phyloP scores from a whole-genome alignment of 2,329 filamentous ascomycete species.

The Cephalotrichum gorgonifer region DNA sequence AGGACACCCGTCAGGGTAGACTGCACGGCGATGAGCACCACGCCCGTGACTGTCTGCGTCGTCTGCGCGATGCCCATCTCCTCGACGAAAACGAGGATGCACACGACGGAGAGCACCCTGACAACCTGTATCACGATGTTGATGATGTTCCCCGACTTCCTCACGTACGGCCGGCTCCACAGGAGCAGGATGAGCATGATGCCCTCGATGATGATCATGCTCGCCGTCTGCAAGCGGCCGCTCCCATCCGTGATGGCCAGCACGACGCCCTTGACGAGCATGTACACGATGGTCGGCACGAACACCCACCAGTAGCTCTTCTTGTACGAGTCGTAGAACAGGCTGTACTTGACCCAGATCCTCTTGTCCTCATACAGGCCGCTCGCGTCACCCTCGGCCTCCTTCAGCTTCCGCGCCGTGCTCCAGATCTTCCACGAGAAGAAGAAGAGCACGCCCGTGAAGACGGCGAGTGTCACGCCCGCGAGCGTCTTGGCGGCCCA shows the following conservation, averaged over 20 bases:
- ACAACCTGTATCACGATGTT: slow-evolving; percentile 88
- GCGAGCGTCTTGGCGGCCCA: slow-evolving; percentile 85
- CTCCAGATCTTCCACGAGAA: slow-evolving; percentile 78
- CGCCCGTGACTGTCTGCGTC: slow-evolving; percentile 85
- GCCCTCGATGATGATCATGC: slow-evolving; percentile 71
- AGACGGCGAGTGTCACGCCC: slow-evolving; percentile 66
- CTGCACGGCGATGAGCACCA: slow-evolving; percentile 90
- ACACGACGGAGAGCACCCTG: slow-evolving; percentile 76
- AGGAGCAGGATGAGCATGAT: slow-evolving; percentile 70
- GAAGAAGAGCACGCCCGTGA: slow-evolving; percentile 71
- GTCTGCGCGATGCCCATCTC: slow-evolving; percentile 83
- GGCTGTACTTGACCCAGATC: slow-evolving; percentile 87
- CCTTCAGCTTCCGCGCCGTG: slow-evolving; percentile 64
- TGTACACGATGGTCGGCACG: slow-evolving; percentile 78
- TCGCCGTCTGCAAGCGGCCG: slow-evolving; percentile 69
- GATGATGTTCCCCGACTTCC: slow-evolving; percentile 81
- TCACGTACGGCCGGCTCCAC: slow-evolving; percentile 79
- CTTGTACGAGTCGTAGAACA: slow-evolving; percentile 96
- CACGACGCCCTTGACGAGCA: slow-evolving; percentile 78
- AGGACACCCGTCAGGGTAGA: slow-evolving; percentile 71
- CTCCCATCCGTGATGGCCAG: slow-evolving; percentile 80
- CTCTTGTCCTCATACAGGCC: slow-evolving; percentile 81
- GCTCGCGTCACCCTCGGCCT: slow-evolving; percentile 59
- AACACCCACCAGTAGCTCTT: slow-evolving; percentile 97
- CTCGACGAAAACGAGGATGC: slow-evolving; percentile 88